Percentiles rank a stretch among this genome's conserved stretches.
Evolutionary conservation across 2,329 filamentous ascomycete species (phyloP).

Genomic region (Xylariaceae sp.): DNA sequence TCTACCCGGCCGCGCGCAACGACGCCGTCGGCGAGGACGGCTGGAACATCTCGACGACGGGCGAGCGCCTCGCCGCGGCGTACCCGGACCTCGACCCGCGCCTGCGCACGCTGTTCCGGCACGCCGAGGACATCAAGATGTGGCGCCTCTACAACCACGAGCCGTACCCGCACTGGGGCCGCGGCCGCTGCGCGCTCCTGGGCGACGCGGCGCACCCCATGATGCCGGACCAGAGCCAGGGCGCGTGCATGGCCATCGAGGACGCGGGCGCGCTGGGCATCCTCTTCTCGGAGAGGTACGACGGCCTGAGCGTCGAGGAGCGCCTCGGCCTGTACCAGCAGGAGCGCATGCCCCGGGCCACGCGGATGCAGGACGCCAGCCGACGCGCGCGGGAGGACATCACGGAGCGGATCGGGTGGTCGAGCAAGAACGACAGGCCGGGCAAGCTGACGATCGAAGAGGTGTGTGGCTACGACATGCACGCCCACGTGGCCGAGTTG

Average conservation of each 20-base stretch:
- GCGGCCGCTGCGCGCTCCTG: constrained; percentile 46
- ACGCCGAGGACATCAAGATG: constrained; percentile 55
- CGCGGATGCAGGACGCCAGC: neutral
- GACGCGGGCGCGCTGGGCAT: constrained; percentile 57
- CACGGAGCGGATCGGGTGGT: neutral
- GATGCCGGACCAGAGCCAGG: constrained; percentile 64
- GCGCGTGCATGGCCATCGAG: constrained; percentile 62
- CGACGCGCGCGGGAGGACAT: neutral
- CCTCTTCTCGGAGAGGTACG: constrained; percentile 37
- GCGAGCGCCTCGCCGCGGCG: constrained; percentile 52
- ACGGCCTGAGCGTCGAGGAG: neutral
- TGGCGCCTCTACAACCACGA: constrained; percentile 59
- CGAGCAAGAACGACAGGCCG: neutral
- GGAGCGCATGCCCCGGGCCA: neutral
- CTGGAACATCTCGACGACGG: constrained; percentile 28
- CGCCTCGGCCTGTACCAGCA: neutral
- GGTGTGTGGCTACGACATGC: neutral
- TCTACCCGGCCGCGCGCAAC: constrained; percentile 57
- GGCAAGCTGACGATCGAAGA: neutral
- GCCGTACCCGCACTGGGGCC: constrained; percentile 23
- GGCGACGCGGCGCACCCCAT: constrained; percentile 64
- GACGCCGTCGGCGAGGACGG: constrained; percentile 32
- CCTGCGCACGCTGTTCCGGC: constrained; percentile 49
- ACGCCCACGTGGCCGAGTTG: no score
- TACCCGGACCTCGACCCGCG: constrained; percentile 53